These are phyloP conservation scores for Sporothrix phasma DNA, from an alignment of 2,329 filamentous ascomycete genomes.

Conservation along the genomic window DNA sequence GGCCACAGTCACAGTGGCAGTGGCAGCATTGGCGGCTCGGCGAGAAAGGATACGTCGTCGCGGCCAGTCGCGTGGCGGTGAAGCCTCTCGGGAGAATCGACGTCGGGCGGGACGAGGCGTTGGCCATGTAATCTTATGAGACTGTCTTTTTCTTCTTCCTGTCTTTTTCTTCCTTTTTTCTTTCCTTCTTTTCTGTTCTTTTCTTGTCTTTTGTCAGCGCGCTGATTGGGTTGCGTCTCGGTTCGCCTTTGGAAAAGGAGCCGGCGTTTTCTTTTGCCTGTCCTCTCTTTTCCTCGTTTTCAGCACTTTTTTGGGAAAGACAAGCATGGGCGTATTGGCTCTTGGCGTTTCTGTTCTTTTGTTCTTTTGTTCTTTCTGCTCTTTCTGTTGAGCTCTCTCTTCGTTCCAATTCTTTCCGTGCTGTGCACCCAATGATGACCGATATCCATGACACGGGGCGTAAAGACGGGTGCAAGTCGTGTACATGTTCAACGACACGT, in stretches of 20 bases:
- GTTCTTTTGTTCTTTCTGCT: background rate
- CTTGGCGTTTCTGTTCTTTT: background rate
- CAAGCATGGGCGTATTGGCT: background rate
- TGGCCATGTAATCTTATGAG: background rate
- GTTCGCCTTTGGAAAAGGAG: background rate
- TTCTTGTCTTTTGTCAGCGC: too few species aligned
- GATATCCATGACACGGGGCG: background rate
- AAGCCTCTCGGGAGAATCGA: too few species aligned
- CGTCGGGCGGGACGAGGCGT: background rate
- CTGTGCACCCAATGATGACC: background rate
- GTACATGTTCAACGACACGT: too few species aligned
- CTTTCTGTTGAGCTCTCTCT: background rate
- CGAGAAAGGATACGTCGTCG: constrained; percentile 8
- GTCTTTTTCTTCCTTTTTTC: background rate
- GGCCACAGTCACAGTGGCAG: constrained; percentile 3
- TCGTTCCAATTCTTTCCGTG: background rate
- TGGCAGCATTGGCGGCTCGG: background rate
- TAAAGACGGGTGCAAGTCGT: too few species aligned
- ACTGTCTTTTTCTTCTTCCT: background rate
- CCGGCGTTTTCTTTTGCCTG: too few species aligned
- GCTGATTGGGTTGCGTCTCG: background rate
- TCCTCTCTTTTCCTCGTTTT: too few species aligned
- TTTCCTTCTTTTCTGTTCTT: background rate
- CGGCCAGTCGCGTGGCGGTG: constrained; percentile 21
- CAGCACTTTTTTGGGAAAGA: background rate